These are phyloP conservation scores for Exidia glandulosa DNA, from an alignment of 768 basidiomycete genomes.

Conservation along the genomic window DNA sequence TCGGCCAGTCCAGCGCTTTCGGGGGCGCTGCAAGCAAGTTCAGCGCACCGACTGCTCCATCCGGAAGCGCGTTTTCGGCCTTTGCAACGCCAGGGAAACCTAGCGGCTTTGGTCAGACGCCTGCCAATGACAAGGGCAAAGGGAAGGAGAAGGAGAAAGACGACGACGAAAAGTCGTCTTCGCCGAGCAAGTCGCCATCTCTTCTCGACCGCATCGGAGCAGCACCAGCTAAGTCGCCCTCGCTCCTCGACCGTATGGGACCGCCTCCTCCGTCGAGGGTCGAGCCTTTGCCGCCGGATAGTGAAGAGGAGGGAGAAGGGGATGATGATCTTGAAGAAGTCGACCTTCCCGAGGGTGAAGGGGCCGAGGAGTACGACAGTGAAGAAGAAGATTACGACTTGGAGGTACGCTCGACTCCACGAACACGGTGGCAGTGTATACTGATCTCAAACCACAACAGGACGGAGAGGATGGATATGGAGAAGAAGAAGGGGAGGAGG, in stretches of 20 bases:
- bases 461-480: conserved; percentile 16
- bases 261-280: neutral
- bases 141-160: conserved; percentile 6
- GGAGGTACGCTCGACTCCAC: conserved; percentile 17
- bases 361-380: conserved; percentile 17
- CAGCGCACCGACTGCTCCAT: neutral
- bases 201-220: neutral
- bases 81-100: neutral
- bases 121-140: conserved; percentile 13
- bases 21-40: neutral
- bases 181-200: conserved; percentile 19
- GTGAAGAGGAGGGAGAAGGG: neutral
- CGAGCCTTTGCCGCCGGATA: neutral
- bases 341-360: conserved; percentile 14
- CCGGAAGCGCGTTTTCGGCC: neutral
- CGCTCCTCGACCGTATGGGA: neutral
- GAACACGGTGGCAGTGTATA: neutral
- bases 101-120: neutral
- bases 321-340: conserved; percentile 25
- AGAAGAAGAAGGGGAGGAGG: conserved; percentile 10
- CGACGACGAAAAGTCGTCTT: conserved; percentile 9
- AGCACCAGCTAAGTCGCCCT: neutral
- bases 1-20: neutral
- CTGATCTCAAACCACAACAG: conserved; percentile 15
- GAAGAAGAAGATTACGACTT: conserved; percentile 21